Evolutionary conservation across 805 yeast species (phyloP).

Genomic region (Suhomyces xylopsoci): DNA sequence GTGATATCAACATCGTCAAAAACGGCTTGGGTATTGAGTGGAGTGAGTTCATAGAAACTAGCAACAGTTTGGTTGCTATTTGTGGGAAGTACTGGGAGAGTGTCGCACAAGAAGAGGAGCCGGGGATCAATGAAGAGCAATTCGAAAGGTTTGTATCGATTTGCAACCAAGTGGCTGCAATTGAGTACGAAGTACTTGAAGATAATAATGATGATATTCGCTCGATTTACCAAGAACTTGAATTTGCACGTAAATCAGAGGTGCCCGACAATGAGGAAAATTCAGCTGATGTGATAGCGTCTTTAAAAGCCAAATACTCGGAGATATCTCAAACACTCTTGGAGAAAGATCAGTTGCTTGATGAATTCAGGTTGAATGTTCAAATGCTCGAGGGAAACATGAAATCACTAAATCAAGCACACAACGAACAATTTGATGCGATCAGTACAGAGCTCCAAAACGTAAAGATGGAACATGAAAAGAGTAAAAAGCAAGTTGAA

Average conservation of each 20-base stretch:
- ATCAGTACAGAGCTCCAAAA: conserved; percentile 13
- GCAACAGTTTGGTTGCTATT: not conserved
- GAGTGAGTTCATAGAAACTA: not conserved
- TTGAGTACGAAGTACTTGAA: not conserved
- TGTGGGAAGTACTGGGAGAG: not conserved
- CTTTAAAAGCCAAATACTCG: not conserved
- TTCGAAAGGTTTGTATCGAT: not conserved
- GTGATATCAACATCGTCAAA: not conserved
- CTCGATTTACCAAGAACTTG: not conserved
- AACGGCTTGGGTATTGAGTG: not conserved
- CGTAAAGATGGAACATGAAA: conserved; percentile 8
- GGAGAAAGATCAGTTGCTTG: conserved; percentile 29
- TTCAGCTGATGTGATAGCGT: not conserved
- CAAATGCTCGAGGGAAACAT: conserved; percentile 45
- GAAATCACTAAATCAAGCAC: conserved; percentile 25
- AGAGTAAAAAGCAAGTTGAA: conserved; percentile 18
- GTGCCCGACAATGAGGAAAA: not conserved
- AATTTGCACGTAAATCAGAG: not conserved
- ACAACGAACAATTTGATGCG: conserved; percentile 22
- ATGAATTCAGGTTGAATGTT: conserved; percentile 46
- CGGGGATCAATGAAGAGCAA: not conserved
- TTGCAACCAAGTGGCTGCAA: not conserved
- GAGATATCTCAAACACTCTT: not conserved
- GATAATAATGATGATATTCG: not conserved
- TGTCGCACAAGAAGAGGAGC: not conserved